phyloP scores from a whole-genome alignment of 2,329 filamentous ascomycete genomes.

The Pezicula rhizophila region DNA sequence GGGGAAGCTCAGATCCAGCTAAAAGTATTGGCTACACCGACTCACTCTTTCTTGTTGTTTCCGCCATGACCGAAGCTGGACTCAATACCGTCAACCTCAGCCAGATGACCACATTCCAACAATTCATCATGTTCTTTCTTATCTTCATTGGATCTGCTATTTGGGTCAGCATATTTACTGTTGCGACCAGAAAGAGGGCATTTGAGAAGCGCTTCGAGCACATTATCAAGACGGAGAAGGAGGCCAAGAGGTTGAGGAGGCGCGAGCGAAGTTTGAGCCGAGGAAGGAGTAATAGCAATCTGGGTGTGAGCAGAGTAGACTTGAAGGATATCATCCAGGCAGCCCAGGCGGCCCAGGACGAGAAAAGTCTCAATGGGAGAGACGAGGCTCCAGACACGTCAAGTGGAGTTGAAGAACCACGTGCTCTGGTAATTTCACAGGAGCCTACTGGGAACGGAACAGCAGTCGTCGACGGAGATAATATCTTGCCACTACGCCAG shows the following conservation, averaged over 20 bases:
- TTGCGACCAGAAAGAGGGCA: slow-evolving; percentile 51
- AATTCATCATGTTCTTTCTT: slow-evolving; percentile 57
- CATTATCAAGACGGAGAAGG: slow-evolving; percentile 39
- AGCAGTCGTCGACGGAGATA: no score
- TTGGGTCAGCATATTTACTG: slow-evolving; percentile 60
- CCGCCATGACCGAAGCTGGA: slow-evolving; percentile 62
- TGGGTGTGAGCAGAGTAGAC: no score
- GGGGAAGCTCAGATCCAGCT: slow-evolving; percentile 45
- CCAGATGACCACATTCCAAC: slow-evolving; percentile 60
- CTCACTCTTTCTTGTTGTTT: slow-evolving; percentile 59
- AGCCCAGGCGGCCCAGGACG: no score
- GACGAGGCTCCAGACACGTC: no score
- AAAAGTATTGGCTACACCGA: slow-evolving; percentile 54
- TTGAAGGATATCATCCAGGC: no score
- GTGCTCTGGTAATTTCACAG: no score
- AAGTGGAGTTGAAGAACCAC: no score
- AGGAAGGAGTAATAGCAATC: neutral
- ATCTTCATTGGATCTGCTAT: slow-evolving; percentile 62
- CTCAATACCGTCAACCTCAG: slow-evolving; percentile 63
- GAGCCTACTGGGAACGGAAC: no score
- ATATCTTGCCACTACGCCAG: no score
- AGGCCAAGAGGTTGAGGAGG: slow-evolving; percentile 12
- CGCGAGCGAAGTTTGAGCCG: slow-evolving; percentile 7
- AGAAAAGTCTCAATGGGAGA: no score
- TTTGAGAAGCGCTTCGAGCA: slow-evolving; percentile 56